Evolutionary conservation across 352 stramenopile species (phyloP).

Genomic region (Phytophthora pistaciae): DNA sequence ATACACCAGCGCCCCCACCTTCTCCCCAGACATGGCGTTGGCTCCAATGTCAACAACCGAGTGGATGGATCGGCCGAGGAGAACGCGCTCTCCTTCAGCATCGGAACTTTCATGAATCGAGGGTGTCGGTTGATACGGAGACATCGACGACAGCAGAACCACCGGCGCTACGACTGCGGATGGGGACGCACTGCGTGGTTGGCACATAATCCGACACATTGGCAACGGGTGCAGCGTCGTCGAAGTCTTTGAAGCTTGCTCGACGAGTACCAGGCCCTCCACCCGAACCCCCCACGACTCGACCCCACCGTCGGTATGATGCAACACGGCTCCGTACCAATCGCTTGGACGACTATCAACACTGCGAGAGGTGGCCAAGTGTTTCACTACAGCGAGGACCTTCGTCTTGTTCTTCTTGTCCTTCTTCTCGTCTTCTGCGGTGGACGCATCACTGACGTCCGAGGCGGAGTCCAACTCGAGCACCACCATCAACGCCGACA

Average conservation of each 20-base stretch:
- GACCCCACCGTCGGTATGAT: constrained; percentile 9
- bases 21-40: background rate
- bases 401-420: constrained; percentile 16
- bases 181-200: constrained; percentile 1
- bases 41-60: constrained; percentile 21
- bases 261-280: constrained; percentile 45
- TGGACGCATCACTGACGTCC: constrained; percentile 1
- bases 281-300: constrained; percentile 43
- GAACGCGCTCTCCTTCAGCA: background rate
- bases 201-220: constrained; percentile 45
- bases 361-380: background rate
- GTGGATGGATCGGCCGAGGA: constrained; percentile 25
- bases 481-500: constrained; percentile 16
- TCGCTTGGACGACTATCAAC: background rate
- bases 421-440: constrained; percentile 5
- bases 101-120: background rate
- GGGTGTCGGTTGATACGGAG: constrained; percentile 23
- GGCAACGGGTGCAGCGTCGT: constrained; percentile 43
- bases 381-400: constrained; percentile 7
- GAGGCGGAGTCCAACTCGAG: constrained; percentile 26
- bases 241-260: constrained; percentile 12
- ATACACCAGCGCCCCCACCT: background rate
- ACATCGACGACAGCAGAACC: constrained; percentile 36
- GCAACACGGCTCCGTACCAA: constrained; percentile 31
- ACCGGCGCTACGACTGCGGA: constrained; percentile 10